A percentile compares a stretch with the other conserved stretches of the same genome.
phyloP scores from a whole-genome alignment of 139 green algal genomes.

The Micractinium conductrix region DNA sequence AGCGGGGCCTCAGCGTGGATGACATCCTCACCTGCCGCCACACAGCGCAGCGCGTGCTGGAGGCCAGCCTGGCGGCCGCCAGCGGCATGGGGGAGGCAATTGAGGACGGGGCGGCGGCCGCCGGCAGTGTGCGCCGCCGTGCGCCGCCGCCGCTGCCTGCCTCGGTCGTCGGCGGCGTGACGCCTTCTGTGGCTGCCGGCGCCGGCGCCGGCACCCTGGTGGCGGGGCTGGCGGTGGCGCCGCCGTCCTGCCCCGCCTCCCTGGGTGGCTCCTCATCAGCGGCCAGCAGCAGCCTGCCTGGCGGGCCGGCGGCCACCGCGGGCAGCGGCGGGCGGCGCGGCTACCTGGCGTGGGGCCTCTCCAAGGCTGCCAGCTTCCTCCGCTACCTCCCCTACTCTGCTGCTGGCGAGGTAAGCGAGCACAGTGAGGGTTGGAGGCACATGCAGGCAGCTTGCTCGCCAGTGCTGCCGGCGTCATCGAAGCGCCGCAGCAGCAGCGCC shows the following conservation, averaged over 20 bases:
- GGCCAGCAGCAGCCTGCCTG: background rate
- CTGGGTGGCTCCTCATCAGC: background rate
- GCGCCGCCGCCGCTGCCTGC: background rate
- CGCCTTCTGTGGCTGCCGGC: background rate
- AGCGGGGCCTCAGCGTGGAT: conserved; percentile 39
- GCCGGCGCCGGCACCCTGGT: background rate
- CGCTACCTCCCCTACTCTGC: conserved; percentile 38
- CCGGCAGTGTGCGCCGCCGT: background rate
- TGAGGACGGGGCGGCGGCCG: background rate
- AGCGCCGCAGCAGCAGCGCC: too few species aligned
- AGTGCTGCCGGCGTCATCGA: background rate
- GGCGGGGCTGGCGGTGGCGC: background rate
- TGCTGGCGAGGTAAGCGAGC: conserved; percentile 1
- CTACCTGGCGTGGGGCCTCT: conserved; percentile 47
- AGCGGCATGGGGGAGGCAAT: conserved; percentile 5
- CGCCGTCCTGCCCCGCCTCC: background rate
- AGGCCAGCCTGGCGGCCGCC: conserved; percentile 2
- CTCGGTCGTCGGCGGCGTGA: background rate
- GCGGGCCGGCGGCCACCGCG: background rate
- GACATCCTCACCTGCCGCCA: conserved; percentile 51
- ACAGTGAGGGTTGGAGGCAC: too few species aligned
- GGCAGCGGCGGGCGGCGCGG: conserved; percentile 19
- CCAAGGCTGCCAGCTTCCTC: conserved; percentile 42
- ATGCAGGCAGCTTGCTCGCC: background rate
- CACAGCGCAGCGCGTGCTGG: conserved; percentile 36